Evolutionary conservation across 371 early-diverging fungal genomes (phyloP), one percentile per base, ranked within the genome.

Genomic region (Neoconidiobolus thromboides): DNA sequence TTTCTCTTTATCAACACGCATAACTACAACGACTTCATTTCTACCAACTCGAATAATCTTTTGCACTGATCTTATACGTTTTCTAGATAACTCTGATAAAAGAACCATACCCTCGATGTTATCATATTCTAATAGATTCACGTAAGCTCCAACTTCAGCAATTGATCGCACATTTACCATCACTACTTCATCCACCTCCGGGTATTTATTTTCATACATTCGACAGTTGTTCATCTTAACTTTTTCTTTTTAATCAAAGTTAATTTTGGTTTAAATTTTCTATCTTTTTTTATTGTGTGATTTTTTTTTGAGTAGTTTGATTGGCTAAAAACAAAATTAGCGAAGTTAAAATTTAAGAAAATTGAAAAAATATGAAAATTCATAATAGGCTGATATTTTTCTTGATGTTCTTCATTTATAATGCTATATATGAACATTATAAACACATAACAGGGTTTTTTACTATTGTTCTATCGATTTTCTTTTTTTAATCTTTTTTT

Each of bases 1-100:
- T 76, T 98, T 99, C 69, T 96, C 97, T 75, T 91, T 86, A 74
- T 99, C 99, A 10, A 99, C 99, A 68, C 96, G 80, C 68, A 96
- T 77, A 50, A 99, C 99, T 58, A 92, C 89, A 55, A 92, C 97
- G 48, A 96, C 93, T 72, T 99, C 99, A 66, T 90, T 89, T 67
- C 86, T 78, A 48, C 98, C 99, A 41, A 99, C 90, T 61, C 98
- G 86, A 67, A 98, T 92, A 60, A 96, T 75, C 68, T 98, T 98
- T 68, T 96, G 96, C 56, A 98, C 89, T 54, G 92, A 93, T 67
- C 98, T 86, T 69, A 99, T 96, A 73, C 99, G 93, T 69, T 97
- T 78, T 69, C 97, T 80, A 0, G 93, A 91, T 65, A 99, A 77
- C 73, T 99, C 99, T 9, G 89, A 83, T 55, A 95, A 74, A 63